These are phyloP conservation scores for Leptomonas pyrrhocoris DNA, from an alignment of 208 protist genomes.

Conservation along the genomic window DNA sequence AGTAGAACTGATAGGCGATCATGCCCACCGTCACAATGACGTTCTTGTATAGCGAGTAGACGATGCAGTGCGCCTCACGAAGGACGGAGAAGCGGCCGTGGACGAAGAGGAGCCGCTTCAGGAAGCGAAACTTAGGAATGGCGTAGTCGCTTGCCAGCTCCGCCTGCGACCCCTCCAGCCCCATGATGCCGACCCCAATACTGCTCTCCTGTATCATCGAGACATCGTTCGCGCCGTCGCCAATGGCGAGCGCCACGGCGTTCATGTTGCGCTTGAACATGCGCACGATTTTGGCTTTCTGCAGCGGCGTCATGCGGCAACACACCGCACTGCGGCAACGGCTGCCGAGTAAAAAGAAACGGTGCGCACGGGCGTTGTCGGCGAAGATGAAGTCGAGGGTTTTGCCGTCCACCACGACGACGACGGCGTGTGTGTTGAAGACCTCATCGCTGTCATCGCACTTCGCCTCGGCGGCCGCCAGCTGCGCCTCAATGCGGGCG, in stretches of 20 bases:
- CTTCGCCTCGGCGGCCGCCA: slow-evolving; percentile 31
- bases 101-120: slow-evolving; percentile 91
- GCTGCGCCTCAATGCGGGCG: slow-evolving; percentile 37
- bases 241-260: slow-evolving; percentile 73
- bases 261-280: slow-evolving; percentile 66
- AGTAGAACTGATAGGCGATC: slow-evolving; percentile 82
- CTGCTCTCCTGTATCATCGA: slow-evolving; percentile 94
- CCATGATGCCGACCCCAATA: slow-evolving; percentile 95
- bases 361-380: slow-evolving; percentile 37
- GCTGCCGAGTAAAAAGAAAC: slow-evolving; percentile 73
- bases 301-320: slow-evolving; percentile 83
- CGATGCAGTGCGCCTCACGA: slow-evolving; percentile 85
- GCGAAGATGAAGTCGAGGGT: slow-evolving; percentile 77
- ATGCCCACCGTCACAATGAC: slow-evolving; percentile 83
- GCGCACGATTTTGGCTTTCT: slow-evolving; percentile 79
- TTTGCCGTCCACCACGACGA: slow-evolving; percentile 79
- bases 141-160: slow-evolving; percentile 92
- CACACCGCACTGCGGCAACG: slow-evolving; percentile 78
- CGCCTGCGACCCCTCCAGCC: slow-evolving; percentile 96
- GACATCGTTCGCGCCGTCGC: slow-evolving; percentile 93
- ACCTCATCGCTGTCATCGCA: slow-evolving; percentile 21
- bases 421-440: slow-evolving; percentile 31
- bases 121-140: slow-evolving; percentile 91
- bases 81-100: slow-evolving; percentile 93
- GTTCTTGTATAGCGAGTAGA: slow-evolving; percentile 97